Conservation (phyloP, 2,329 filamentous ascomycete species). For the Fusarium sp. region DNA sequence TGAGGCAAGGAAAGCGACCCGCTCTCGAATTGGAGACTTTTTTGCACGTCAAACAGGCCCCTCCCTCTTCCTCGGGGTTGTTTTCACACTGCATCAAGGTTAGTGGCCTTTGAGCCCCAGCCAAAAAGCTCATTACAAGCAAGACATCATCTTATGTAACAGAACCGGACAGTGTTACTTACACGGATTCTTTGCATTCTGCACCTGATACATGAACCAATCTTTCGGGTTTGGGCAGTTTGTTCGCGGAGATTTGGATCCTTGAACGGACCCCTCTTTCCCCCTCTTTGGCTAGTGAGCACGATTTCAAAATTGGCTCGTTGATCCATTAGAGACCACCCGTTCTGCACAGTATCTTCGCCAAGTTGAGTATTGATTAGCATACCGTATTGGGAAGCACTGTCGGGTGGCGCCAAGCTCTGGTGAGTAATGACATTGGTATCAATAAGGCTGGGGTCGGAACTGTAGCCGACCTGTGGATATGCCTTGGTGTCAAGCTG, state of each 20-base stretch:
- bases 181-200: constrained; percentile 71
- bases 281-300: constrained; percentile 45
- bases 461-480: constrained; percentile 33
- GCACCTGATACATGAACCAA: constrained; percentile 68
- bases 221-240: constrained; percentile 66
- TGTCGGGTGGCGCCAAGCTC: constrained; percentile 13
- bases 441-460: constrained; percentile 24
- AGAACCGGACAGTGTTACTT: constrained; percentile 43
- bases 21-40: constrained; percentile 61
- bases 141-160: neutral
- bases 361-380: constrained; percentile 20
- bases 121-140: neutral
- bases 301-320: constrained; percentile 44
- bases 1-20: constrained; percentile 64
- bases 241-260: constrained; percentile 60
- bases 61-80: constrained; percentile 57
- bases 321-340: constrained; percentile 37
- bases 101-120: neutral
- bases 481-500: constrained; percentile 28
- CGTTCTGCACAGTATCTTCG: constrained; percentile 14
- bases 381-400: constrained; percentile 30
- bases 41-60: constrained; percentile 63
- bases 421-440: constrained; percentile 26
- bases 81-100: constrained; percentile 59
- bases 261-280: constrained; percentile 63